Evolutionary conservation across 768 basidiomycete genomes (phyloP), one percentile per base, ranked within the genome.

Genomic region (Omphalotus guepiniiformis): DNA sequence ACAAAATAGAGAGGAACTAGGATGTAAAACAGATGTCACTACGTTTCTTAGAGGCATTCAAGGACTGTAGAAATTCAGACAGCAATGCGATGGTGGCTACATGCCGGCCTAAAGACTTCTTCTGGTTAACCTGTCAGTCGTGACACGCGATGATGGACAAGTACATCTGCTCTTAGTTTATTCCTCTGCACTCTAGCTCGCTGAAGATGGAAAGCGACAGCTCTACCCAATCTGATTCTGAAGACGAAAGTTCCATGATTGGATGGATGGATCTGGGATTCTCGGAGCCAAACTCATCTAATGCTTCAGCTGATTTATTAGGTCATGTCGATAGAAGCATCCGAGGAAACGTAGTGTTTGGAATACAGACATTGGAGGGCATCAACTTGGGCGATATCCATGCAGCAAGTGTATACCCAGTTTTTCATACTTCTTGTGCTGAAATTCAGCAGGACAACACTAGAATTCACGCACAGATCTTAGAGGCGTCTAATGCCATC

Each of bases 21-120:
- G 74, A 54, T 79, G 78, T 62, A 75, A 73, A 58, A 76, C 76
- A 47, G 72, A 78, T 56, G 68, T 83, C 32, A 71, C 77, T 35
- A 63, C 70, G 3, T 83, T 82, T 62, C 65, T 86, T 45, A 78
- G 71, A 58, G 73, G 72, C 56, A 82, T 83, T 49, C 60, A 69
- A 30, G 80, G 79, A 47, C 58, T 82, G 54, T 81, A 67, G 65
- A 43, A 36, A 35, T 1, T 32, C 8, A 34, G 35, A 5, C 35
- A n/a, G 35, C n/a, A 37, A 37, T 16, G 7, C 35, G 6, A 37
- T 37, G n/a, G 35, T 25, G 39, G 4, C 38, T 46, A 32, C 38
- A 32, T 46, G 13, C 3, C 16, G 34, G 44, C 44, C 38, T 34
- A n/a, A n/a, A n/a, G n/a, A n/a, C n/a, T n/a, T n/a, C n/a, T n/a